These are phyloP conservation scores for Coemansia sp. DNA, from an alignment of 192 early-diverging fungal species.

Conservation along the genomic window DNA sequence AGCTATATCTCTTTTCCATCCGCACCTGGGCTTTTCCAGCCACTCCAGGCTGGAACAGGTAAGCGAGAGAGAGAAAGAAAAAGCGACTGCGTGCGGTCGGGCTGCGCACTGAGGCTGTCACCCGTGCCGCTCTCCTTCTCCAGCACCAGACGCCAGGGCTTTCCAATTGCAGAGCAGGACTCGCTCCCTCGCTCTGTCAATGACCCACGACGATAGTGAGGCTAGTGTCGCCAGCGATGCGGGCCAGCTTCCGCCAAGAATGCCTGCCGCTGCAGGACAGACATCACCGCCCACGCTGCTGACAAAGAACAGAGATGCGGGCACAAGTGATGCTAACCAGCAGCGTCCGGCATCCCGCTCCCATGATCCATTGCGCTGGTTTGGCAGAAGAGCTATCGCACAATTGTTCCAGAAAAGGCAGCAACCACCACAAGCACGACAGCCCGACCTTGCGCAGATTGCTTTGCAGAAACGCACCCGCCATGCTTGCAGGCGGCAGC, in stretches of 20 bases:
- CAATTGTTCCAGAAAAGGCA: not conserved
- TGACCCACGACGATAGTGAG: not conserved
- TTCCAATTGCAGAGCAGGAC: too few relatives aligned
- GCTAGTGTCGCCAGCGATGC: not conserved
- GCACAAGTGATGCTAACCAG: not conserved
- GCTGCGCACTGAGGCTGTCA: not conserved
- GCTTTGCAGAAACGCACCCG: too few relatives aligned
- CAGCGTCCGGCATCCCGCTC: not conserved
- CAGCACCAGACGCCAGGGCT: not conserved
- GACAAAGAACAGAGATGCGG: not conserved
- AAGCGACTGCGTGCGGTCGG: not conserved
- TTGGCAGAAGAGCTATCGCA: not conserved
- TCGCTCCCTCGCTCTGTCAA: not conserved
- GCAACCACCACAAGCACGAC: not conserved
- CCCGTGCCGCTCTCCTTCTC: not conserved
- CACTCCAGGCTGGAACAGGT: not conserved
- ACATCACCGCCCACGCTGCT: not conserved
- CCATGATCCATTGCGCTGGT: not conserved
- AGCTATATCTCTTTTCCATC: not conserved
- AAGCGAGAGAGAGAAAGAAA: not conserved
- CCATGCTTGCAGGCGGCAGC: too few relatives aligned
- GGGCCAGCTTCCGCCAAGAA: not conserved
- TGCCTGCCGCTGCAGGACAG: not conserved
- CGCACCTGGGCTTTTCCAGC: not conserved
- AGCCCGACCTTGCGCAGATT: too few relatives aligned